A percentile compares a stretch with the other conserved stretches of the same genome.
Evolutionary conservation across 495 filamentous ascomycete genomes (phyloP).

Genomic region (Podospora didyma): DNA sequence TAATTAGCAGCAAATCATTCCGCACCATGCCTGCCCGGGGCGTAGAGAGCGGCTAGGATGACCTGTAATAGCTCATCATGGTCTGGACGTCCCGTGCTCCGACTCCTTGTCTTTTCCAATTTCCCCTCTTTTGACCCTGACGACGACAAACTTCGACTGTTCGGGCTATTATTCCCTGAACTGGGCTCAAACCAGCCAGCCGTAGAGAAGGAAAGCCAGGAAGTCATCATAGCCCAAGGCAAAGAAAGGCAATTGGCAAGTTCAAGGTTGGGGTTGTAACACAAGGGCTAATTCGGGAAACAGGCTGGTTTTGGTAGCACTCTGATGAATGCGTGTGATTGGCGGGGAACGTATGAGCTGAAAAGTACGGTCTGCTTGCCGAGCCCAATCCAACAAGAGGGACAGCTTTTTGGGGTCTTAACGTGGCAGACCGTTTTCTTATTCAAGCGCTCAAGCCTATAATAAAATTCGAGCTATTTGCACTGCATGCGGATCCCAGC

Average conservation of each 20-base stretch:
- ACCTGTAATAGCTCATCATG: background rate
- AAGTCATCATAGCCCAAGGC: no score
- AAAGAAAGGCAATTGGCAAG: background rate
- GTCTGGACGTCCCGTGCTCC: no score
- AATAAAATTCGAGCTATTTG: background rate
- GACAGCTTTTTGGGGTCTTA: background rate
- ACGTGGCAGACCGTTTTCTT: no score
- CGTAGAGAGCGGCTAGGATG: background rate
- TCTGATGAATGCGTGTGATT: conserved; percentile 5
- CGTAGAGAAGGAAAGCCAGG: background rate
- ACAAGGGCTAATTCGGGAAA: conserved; percentile 22
- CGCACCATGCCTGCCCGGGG: background rate
- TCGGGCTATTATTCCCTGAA: background rate
- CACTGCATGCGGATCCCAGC: no score
- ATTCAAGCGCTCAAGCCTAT: background rate
- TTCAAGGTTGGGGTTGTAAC: background rate
- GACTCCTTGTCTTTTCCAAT: no score
- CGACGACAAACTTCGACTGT: background rate
- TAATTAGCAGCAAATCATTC: background rate
- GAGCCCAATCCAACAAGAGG: conserved; percentile 3
- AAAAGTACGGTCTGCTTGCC: conserved; percentile 18
- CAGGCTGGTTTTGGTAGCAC: background rate
- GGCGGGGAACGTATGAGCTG: conserved; percentile 18
- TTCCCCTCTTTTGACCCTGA: no score
- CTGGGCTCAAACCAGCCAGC: no score